Evolutionary conservation across 163 green algal genomes (phyloP), one percentile per base, ranked within the genome.

Genomic region (Chlamydomonas reinhardtii): DNA sequence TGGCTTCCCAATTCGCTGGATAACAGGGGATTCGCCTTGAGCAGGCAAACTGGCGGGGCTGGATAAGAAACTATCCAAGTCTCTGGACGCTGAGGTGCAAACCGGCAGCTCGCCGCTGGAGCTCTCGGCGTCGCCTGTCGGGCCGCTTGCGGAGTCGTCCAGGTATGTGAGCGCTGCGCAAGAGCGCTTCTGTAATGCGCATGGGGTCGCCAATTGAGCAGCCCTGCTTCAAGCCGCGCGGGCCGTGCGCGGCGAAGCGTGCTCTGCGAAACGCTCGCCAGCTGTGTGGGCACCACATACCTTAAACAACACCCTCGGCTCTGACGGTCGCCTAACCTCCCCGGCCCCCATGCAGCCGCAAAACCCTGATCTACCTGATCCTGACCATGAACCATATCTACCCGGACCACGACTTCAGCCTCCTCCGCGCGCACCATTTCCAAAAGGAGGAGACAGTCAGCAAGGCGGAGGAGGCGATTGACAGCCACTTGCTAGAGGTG

Each of bases 371-470:
- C 56, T 99, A 99, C 92, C 93, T 99, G 29, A 99, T 99, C 84
- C 93, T 99, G 52, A 99, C 97, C 19, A 93, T 99, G 9, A 99
- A 99, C 91, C 96, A 99, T 86, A 97, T 97, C 61, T 99, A 99
- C 91, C 97, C 97, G 0, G 98, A 99, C 93, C 99, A 99, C 89
- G 97, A 99, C 93, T 99, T 99, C 92, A 96, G 92, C 61, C 91
- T 94, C 83, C 91, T 99, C 85, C 92, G 97, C 0, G 95, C 97
- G 29, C 95, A 99, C 54, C 95, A 99, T 89, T 99, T 99, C 89
- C 86, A 78, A 29, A 99, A 99, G 88, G 96, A 99, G 90, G 70
- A 85, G 0, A 90, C 91, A 11, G 69, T 98, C 0, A 78, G 73
- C 0, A 56, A 74, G 39, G 92, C 97, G 3, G 95, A 98, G 89